A percentile compares a stretch with the other conserved stretches of the same genome.
phyloP scores from a whole-genome alignment of 2,329 filamentous ascomycete genomes.

The Coniella vitis region DNA sequence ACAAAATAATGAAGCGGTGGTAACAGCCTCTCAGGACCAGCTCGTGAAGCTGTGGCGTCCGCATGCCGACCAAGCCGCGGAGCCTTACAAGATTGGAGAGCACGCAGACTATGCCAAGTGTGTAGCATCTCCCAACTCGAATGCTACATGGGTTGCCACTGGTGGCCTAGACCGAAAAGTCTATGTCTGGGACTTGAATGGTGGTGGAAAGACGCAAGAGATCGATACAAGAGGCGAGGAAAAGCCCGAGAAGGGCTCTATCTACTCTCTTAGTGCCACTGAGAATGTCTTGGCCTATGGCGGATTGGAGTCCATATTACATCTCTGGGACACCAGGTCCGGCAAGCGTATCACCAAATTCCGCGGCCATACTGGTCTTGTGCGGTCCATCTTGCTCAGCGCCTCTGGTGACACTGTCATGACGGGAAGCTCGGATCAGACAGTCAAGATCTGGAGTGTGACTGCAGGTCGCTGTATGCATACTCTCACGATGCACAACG shows the following conservation, averaged over 20 bases:
- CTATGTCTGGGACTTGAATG: constrained; percentile 86
- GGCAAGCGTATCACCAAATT: constrained; percentile 93
- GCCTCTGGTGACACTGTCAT: constrained; percentile 84
- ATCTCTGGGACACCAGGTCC: constrained; percentile 84
- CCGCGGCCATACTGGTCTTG: constrained; percentile 91
- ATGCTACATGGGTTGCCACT: constrained; percentile 79
- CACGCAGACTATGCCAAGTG: constrained; percentile 97
- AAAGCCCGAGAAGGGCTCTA: constrained; percentile 80
- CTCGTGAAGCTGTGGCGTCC: constrained; percentile 92
- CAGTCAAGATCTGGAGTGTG: constrained; percentile 96
- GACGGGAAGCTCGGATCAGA: constrained; percentile 92
- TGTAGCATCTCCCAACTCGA: constrained; percentile 63
- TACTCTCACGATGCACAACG: constrained; percentile 97
- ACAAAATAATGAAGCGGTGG: constrained; percentile 68
- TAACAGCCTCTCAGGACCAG: constrained; percentile 89
- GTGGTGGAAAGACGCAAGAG: constrained; percentile 76
- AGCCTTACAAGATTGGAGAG: constrained; percentile 76
- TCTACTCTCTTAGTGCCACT: constrained; percentile 81
- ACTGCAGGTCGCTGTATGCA: constrained; percentile 94
- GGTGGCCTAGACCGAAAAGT: constrained; percentile 91
- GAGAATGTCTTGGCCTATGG: constrained; percentile 82
- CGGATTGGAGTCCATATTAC: constrained; percentile 86
- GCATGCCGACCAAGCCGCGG: constrained; percentile 54
- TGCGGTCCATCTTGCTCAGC: constrained; percentile 84
- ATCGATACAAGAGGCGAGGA: constrained; percentile 83